These are phyloP conservation scores for Solanum bulbocastanum DNA, from an alignment of 257 asterid species.

Conservation along the genomic window DNA sequence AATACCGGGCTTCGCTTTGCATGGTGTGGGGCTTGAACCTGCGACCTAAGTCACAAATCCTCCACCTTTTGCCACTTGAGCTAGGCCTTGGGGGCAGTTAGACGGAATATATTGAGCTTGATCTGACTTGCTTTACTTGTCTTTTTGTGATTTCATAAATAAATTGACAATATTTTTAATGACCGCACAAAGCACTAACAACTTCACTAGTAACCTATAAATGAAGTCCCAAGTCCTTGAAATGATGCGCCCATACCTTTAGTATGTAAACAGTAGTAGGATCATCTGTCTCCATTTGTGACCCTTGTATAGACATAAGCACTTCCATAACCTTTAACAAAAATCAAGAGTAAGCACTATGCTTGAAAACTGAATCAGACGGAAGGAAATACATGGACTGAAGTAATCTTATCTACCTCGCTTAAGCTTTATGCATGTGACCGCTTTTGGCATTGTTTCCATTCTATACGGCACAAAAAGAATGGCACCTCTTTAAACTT, in stretches of 20 bases:
- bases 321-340: conserved; percentile 70
- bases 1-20: no score
- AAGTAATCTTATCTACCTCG: neutral
- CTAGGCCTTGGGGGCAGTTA: no score
- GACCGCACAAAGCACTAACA: neutral
- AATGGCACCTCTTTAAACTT: neutral
- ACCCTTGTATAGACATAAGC: conserved; percentile 83
- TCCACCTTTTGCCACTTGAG: no score
- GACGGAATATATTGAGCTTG: neutral
- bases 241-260: conserved; percentile 35
- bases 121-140: neutral
- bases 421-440: neutral
- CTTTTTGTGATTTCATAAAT: neutral
- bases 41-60: no score
- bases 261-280: conserved; percentile 91
- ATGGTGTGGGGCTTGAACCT: no score
- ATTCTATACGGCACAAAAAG: neutral
- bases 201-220: neutral
- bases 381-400: neutral
- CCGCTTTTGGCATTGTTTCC: neutral
- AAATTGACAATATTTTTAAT: neutral
- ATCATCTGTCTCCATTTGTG: conserved; percentile 86
- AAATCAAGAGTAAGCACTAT: neutral
- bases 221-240: neutral
- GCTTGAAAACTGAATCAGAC: neutral